Evolutionary conservation across 208 protist species (phyloP).

Genomic region (Leishmania gerbilli): DNA sequence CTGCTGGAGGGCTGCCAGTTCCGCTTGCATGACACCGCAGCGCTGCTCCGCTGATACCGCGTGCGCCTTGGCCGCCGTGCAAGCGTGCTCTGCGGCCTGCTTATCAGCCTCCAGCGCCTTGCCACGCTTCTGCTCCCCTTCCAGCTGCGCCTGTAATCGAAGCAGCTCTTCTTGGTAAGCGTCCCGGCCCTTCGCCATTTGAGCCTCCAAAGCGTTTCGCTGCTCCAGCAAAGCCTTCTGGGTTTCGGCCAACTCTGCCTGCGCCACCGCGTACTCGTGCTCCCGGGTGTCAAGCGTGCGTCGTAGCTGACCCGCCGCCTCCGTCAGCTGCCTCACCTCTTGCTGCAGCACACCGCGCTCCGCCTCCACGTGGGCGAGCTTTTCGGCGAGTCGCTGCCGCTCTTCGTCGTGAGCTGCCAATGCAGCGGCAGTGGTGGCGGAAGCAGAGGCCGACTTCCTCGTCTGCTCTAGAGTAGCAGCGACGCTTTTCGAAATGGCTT

Average conservation of each 20-base stretch:
- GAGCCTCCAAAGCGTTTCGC: neutral
- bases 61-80: slow-evolving; percentile 10
- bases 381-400: neutral
- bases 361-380: neutral
- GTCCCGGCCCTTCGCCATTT: neutral
- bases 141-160: slow-evolving; percentile 2
- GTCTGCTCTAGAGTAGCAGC: slow-evolving; percentile 42
- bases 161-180: neutral
- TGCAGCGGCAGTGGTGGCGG: slow-evolving; percentile 4
- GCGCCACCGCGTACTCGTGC: slow-evolving; percentile 5
- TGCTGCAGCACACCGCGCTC: neutral
- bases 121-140: neutral
- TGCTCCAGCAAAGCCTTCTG: slow-evolving; percentile 8
- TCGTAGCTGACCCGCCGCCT: neutral
- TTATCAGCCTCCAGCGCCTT: slow-evolving; percentile 3
- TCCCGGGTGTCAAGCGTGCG: neutral
- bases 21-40: neutral
- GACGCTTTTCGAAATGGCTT: neutral
- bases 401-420: neutral
- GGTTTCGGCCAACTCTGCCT: neutral
- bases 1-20: slow-evolving; percentile 4
- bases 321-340: slow-evolving; percentile 13
- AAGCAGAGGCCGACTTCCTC: slow-evolving; percentile 2
- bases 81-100: neutral
- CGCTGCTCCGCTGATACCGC: slow-evolving; percentile 1